Evolutionary conservation across 345 rosid species (phyloP).

Genomic region (Citrus mangshanensis): DNA sequence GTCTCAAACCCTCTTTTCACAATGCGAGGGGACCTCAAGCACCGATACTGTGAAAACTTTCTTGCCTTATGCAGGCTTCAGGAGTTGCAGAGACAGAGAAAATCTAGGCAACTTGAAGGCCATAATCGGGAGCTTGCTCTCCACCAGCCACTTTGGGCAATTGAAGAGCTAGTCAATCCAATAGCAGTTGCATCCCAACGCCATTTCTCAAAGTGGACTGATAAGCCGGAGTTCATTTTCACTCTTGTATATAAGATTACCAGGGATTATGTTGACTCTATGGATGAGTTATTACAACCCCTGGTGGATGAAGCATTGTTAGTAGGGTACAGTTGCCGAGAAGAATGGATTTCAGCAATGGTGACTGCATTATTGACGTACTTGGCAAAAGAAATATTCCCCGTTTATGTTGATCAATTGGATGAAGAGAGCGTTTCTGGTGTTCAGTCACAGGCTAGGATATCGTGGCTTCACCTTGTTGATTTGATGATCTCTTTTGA

Average conservation of each 20-base stretch:
- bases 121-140: slow-evolving; percentile 56
- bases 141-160: slow-evolving; percentile 92
- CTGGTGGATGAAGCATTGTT: slow-evolving; percentile 87
- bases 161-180: slow-evolving; percentile 94
- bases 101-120: slow-evolving; percentile 78
- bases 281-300: slow-evolving; percentile 95
- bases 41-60: slow-evolving; percentile 69
- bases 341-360: slow-evolving; percentile 97
- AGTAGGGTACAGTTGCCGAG: slow-evolving; percentile 89
- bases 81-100: slow-evolving; percentile 79
- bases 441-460: slow-evolving; percentile 50
- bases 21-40: slow-evolving; percentile 73
- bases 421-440: slow-evolving; percentile 45
- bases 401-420: slow-evolving; percentile 56
- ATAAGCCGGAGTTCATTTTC: slow-evolving; percentile 82
- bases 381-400: slow-evolving; percentile 77
- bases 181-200: slow-evolving; percentile 64
- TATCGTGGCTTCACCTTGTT: slow-evolving; percentile 83
- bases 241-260: slow-evolving; percentile 85
- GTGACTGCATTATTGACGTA: slow-evolving; percentile 65
- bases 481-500: slow-evolving; percentile 92
- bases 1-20: slow-evolving; percentile 71
- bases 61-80: slow-evolving; percentile 78
- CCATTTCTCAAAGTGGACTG: slow-evolving; percentile 77
- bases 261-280: slow-evolving; percentile 76